phyloP scores from a whole-genome alignment of 352 stramenopile genomes.

The Pythium rishiriense region DNA sequence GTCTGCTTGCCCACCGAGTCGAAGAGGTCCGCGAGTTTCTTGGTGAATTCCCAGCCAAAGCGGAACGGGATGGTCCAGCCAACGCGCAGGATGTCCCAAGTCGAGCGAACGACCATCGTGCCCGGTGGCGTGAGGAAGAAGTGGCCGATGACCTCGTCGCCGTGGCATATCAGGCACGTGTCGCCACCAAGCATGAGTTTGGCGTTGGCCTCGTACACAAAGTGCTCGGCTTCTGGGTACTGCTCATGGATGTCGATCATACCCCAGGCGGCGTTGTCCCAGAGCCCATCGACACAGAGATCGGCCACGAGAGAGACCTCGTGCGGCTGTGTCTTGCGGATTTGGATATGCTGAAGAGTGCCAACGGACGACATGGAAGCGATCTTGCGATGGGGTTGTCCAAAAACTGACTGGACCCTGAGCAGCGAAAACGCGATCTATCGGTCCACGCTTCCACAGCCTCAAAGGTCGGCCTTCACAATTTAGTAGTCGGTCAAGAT shows the following conservation, averaged over 20 bases:
- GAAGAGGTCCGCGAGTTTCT: conserved; percentile 9
- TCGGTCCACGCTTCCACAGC: too few relatives aligned
- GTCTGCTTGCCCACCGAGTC: not conserved
- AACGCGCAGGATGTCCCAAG: conserved; percentile 2
- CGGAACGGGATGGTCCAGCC: conserved; percentile 11
- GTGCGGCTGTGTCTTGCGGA: conserved; percentile 17
- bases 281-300: conserved; percentile 17
- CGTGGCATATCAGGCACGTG: conserved; percentile 10
- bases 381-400: not conserved
- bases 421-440: not conserved
- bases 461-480: too few relatives aligned
- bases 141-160: conserved; percentile 9
- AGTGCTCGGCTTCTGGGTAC: not conserved
- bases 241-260: conserved; percentile 12
- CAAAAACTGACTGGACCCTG: not conserved
- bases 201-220: not conserved
- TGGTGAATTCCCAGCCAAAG: conserved; percentile 15
- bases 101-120: not conserved
- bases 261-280: conserved; percentile 11
- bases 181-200: conserved; percentile 5
- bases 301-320: conserved; percentile 12
- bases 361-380: not conserved
- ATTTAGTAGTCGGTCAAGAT: not conserved
- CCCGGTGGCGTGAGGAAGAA: conserved; percentile 7
- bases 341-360: conserved; percentile 3